Base-by-base conservation (phyloP, 176 grass and related monocot genomes). In the Aegilops longissima region DNA sequence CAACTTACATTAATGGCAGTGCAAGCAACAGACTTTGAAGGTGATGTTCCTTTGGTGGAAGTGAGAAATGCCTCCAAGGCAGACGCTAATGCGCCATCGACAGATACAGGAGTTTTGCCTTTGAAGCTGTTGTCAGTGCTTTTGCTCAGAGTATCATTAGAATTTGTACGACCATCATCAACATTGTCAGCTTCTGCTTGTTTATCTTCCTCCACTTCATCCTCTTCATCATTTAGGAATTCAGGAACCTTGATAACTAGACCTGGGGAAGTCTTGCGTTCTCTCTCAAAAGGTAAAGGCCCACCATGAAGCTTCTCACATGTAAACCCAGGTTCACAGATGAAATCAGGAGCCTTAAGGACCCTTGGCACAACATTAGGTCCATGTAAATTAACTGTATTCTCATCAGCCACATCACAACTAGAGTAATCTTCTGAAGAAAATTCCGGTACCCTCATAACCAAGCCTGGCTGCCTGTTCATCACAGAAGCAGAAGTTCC, bases 41-140 rank as follows among this genome's bases (percentile, higher is more conserved):
- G 76, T 85, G 86, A 30, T 62, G 73, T 76, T 87, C 54, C 61
- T 67, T 36, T 89, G 12, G 84, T 86, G 40, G 89, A 93, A 51
- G 21, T 85, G 61, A 91, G 80, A 81, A 99, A 88, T 78, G 90
- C 89, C 47, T 90, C 92, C 89, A 99, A 83, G 70, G 92, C 89
- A 68, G 94, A 93, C 38, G 92, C 92, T 87, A 99, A 92, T 74
- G 90, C 92, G 61, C 86, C 89, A 80, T 96, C 89, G 29, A 94
- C 90, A 70, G 90, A 91, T 75, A 91, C 80, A 74, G 59, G n/a
- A 18, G 66, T 63, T 86, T 90, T 93, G 59, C 47, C 80, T 85
- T 87, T 87, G 38, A 44, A 62, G 66, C 21, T 58, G 4, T 63
- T 56, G 20, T 40, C 14, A 62, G 25, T 47, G 72, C 67, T 73